A percentile compares a stretch with the other conserved stretches of the same genome.
Conservation (phyloP, 2,329 filamentous ascomycete genomes). For the Penicillium freii region DNA sequence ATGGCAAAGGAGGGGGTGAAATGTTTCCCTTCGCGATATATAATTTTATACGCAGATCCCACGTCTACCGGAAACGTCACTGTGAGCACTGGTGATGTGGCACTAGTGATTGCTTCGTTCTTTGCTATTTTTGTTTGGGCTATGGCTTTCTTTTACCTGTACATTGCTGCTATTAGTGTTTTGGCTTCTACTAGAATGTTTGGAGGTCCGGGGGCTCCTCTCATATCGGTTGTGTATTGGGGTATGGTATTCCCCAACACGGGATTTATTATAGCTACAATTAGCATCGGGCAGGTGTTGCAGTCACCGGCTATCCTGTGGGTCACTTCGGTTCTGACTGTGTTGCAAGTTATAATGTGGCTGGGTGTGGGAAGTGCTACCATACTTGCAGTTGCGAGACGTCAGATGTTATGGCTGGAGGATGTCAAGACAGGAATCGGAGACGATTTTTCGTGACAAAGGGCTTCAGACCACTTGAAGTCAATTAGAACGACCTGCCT, state of each 20-base stretch:
- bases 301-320: neutral
- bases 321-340: neutral
- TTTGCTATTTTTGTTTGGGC: slow-evolving; percentile 49
- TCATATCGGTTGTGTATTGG: slow-evolving; percentile 20
- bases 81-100: slow-evolving; percentile 30
- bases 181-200: slow-evolving; percentile 15
- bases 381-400: neutral
- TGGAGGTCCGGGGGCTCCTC: neutral
- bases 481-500: too few relatives aligned
- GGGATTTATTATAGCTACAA: slow-evolving; percentile 46
- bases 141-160: slow-evolving; percentile 53
- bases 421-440: neutral
- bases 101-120: slow-evolving; percentile 42
- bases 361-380: neutral
- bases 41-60: slow-evolving; percentile 22
- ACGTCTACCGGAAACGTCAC: neutral
- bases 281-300: slow-evolving; percentile 36
- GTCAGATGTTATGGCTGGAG: neutral
- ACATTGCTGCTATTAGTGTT: slow-evolving; percentile 41
- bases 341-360: neutral
- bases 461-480: neutral
- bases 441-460: neutral
- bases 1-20: slow-evolving; percentile 44
- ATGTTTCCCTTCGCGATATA: slow-evolving; percentile 26
- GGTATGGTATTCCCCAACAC: slow-evolving; percentile 43